Evolutionary conservation across 2,329 filamentous ascomycete species (phyloP), one percentile per base, ranked within the genome.

Genomic region (Daldinia sp.): DNA sequence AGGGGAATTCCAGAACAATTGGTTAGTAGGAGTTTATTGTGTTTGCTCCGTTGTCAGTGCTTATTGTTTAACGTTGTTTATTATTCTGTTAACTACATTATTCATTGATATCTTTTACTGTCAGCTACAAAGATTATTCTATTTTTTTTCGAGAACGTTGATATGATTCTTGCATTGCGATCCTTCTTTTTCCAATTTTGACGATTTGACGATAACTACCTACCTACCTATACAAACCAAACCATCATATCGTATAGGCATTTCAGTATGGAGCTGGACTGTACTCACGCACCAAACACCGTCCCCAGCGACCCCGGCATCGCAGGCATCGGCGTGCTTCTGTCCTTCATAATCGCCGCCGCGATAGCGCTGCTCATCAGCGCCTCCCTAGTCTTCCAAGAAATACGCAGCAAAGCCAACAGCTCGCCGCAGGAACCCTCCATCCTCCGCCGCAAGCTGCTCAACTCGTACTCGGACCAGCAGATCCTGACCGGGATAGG

Each of bases 401-500:
- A 89, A 68, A 76, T 83, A 20, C 79, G 72, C 30, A 64, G 59
- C 65, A 56, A 58, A 51, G 20, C 20, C 33, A 9, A 33, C 30
- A 81, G 35, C 51, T 42, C 74, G 66, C 75, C 82, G 23, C 81
- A 80, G 63, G 82, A 81, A 60, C 81, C 82, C 10, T 85, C 86
- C 20, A 82, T 83, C 48, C 86, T 91, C 57, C 82, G 84, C 20
- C 88, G 89, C 58, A 91, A 90, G 76, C 82, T 92, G 2, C 85
- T 92, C 55, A 87, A 86, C 75, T 85, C 87, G 68, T 88, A 90
- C 79, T 88, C 86, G 18, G 89, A 92, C 78, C 89, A 91, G 75
- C 89, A 92, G 78, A 88, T 92, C 77, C 81, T 92, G 61, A 89
- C 88, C 18, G 89, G 90, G 44, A 91, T 92, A 75, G 89, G 87